Conservation (phyloP, 805 yeast species). For the Saccharomycodes ludwigii region DNA sequence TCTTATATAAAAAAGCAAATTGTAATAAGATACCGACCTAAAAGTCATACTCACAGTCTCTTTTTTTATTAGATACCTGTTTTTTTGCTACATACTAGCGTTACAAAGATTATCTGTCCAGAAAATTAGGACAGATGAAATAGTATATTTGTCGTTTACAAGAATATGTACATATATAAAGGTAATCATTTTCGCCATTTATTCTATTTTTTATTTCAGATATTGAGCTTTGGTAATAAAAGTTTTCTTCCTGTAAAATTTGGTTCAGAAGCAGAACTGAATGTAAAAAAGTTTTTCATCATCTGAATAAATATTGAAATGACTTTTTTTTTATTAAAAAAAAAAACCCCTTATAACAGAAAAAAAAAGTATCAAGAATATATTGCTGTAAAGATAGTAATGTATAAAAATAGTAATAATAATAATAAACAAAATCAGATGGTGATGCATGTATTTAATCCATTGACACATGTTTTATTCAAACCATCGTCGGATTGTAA, state of each 20-base stretch:
- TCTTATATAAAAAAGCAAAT: too few relatives aligned
- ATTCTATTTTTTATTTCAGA: conserved; percentile 22
- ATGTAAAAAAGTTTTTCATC: conserved; percentile 46
- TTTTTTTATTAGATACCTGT: too few relatives aligned
- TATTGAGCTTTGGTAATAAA: conserved; percentile 45
- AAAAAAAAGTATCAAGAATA: background rate
- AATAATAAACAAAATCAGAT: conserved; percentile 44
- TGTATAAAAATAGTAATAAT: conserved; percentile 4
- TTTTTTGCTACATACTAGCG: too few relatives aligned
- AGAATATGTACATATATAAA: background rate
- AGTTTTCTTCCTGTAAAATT: conserved; percentile 55
- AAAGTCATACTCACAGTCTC: too few relatives aligned
- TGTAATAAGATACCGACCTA: too few relatives aligned
- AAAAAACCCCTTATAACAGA: background rate
- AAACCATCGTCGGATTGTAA: conserved; percentile 28
- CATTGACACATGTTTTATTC: conserved; percentile 52
- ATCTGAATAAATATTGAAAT: too few relatives aligned
- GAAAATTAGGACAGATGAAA: conserved; percentile 1
- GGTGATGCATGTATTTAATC: conserved; percentile 92
- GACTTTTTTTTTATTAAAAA: background rate
- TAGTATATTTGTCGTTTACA: too few relatives aligned
- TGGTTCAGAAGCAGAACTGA: conserved; percentile 99
- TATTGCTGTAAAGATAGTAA: conserved; percentile 3
- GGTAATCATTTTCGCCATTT: background rate
- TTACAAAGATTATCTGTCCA: background rate